These are phyloP conservation scores for Hypoxylon perforatum DNA, from an alignment of 495 filamentous ascomycete genomes.

Conservation along the genomic window DNA sequence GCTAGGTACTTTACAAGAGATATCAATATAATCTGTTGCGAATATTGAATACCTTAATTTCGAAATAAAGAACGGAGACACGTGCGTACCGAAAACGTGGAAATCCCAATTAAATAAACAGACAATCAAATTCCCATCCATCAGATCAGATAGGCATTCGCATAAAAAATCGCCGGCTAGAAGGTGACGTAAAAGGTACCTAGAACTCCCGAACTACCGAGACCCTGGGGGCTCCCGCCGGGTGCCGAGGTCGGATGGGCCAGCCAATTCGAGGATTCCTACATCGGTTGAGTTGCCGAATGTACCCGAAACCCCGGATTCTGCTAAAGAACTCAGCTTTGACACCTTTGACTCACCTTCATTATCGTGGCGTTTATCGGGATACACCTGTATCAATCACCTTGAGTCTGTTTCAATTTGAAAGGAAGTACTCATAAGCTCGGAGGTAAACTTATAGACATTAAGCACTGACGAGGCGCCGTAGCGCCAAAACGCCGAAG, in stretches of 20 bases:
- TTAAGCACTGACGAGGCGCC: no score
- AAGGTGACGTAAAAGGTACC: slow-evolving; percentile 35
- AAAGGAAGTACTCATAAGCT: no score
- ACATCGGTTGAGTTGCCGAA: slow-evolving; percentile 34
- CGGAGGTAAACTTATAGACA: no score
- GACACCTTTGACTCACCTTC: background rate
- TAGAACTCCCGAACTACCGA: slow-evolving; percentile 38
- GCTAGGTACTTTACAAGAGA: background rate
- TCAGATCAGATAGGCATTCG: background rate
- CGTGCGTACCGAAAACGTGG: no score
- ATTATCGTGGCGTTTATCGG: slow-evolving; percentile 23
- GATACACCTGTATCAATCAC: no score
- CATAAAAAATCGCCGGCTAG: slow-evolving; percentile 16
- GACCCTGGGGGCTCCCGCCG: slow-evolving; percentile 15
- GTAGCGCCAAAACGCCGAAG: no score
- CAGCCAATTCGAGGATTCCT: slow-evolving; percentile 32
- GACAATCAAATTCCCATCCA: background rate
- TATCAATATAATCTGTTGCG: no score
- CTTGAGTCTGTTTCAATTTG: no score
- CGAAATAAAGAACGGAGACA: no score
- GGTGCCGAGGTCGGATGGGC: slow-evolving; percentile 41
- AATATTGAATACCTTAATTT: no score
- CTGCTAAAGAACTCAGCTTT: background rate
- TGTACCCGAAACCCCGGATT: slow-evolving; percentile 35
- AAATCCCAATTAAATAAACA: no score